These are phyloP conservation scores for Huiozyma sinensis DNA, from an alignment of 805 yeast genomes.

Conservation along the genomic window DNA sequence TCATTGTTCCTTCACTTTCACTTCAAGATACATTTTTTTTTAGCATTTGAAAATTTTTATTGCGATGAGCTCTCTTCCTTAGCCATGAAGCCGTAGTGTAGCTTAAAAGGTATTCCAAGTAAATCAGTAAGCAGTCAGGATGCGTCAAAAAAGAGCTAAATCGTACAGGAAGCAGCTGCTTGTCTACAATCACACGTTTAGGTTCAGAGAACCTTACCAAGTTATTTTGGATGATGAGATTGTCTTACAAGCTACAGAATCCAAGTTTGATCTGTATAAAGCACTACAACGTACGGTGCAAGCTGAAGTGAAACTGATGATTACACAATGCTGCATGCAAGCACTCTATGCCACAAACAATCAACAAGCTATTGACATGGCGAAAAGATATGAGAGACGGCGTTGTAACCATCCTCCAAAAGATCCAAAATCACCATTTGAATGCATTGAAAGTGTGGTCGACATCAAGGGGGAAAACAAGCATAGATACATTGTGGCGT, in stretches of 20 bases:
- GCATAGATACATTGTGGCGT: constrained; percentile 82
- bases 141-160: constrained; percentile 96
- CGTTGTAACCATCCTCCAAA: constrained; percentile 77
- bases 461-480: constrained; percentile 68
- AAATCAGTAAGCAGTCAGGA: constrained; percentile 17
- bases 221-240: constrained; percentile 76
- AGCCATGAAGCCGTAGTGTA: neutral
- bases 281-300: constrained; percentile 75
- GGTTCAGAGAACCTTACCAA: constrained; percentile 90
- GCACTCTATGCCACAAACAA: constrained; percentile 62
- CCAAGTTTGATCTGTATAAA: constrained; percentile 69
- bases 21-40: neutral
- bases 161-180: constrained; percentile 88
- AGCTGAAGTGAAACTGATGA: constrained; percentile 78
- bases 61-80: constrained; percentile 2
- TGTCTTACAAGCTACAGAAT: constrained; percentile 50
- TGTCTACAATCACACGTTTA: constrained; percentile 73
- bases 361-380: constrained; percentile 68
- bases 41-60: constrained; percentile 1
- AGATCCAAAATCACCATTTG: constrained; percentile 51
- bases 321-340: constrained; percentile 92
- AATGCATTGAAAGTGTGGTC: constrained; percentile 67
- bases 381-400: constrained; percentile 80
- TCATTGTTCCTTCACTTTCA: neutral
- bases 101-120: neutral